Evolutionary conservation across 139 green algal species (phyloP), one percentile per base, ranked within the genome.

Genomic region (Eudorina sp.): DNA sequence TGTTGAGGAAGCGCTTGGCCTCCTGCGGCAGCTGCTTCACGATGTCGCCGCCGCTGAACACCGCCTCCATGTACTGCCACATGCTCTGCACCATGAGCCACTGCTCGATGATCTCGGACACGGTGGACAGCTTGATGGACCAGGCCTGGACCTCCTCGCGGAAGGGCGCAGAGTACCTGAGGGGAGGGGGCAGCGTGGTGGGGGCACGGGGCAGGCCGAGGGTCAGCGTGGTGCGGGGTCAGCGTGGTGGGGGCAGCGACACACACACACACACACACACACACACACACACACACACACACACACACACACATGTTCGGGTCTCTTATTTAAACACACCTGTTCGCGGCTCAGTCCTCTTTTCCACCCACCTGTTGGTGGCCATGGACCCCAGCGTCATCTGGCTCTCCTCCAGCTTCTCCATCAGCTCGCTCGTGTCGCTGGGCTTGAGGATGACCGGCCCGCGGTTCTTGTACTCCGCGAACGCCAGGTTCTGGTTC

Each of bases 51-150:
- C 97, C 90, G 51, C 64, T 92, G 92, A 99, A 99, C 70, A 99
- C 97, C 9, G 96, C 96, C 91, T 99, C 97, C 97, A 99, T 98
- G 93, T 99, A 99, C 93, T 95, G 96, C 97, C 97, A 99, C 94
- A 98, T 96, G 92, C 91, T 96, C 92, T 99, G 97, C 78, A 99
- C 96, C 89, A 93, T 93, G 34, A 99, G 94, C 97, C 97, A 99
- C 85, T 96, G 96, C 94, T 99, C 96, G n/a, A 99, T 88, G 31
- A 97, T 96, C 91, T 99, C 97, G 48, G 92, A 95, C 27, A 99
- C 95, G 1, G 95, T 97, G 68, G 91, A 96, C 69, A 99, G 96
- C 91, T 98, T 98, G 19, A 94, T 73, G 53, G 97, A 94, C 94
- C 93, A 97, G 51, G 80, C 89, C 83, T 98, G 92, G 62, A 98